Conservation (phyloP, 768 basidiomycete genomes). For the Mycena epipterygia region DNA sequence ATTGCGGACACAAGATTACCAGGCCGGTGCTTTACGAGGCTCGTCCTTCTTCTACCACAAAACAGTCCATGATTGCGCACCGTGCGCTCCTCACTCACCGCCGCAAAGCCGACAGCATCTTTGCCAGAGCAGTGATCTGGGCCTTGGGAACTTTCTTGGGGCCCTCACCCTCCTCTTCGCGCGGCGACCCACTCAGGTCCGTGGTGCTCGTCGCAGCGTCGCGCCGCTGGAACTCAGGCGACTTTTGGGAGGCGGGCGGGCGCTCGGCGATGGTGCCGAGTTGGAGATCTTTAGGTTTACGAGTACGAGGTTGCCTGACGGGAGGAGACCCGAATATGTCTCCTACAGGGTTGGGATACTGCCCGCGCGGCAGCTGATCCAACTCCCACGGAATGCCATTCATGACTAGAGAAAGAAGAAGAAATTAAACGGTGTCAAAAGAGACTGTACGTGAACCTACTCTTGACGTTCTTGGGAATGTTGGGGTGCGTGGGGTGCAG, state of each 20-base stretch:
- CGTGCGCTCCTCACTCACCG: conserved; percentile 62
- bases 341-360: conserved; percentile 66
- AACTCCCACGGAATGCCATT: conserved; percentile 84
- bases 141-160: conserved; percentile 88
- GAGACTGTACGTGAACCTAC: conserved; percentile 60
- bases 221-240: conserved; percentile 61
- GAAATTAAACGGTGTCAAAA: conserved; percentile 28
- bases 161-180: conserved; percentile 62
- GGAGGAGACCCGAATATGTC: conserved; percentile 75
- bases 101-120: conserved; percentile 89
- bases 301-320: conserved; percentile 74
- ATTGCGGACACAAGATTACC: conserved; percentile 58
- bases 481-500: conserved; percentile 30
- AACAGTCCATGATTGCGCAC: conserved; percentile 37
- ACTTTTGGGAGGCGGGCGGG: conserved; percentile 58
- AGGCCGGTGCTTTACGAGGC: conserved; percentile 47
- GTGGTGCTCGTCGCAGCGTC: conserved; percentile 85
- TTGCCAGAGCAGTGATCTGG: conserved; percentile 90
- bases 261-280: conserved; percentile 86
- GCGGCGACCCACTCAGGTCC: conserved; percentile 62
- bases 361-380: conserved; percentile 75
- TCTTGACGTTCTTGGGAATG: conserved; percentile 83
- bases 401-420: conserved; percentile 66
- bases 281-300: conserved; percentile 74
- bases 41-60: conserved; percentile 36